Conservation (phyloP, 2,329 filamentous ascomycete species). For the Diaporthe capsici region DNA sequence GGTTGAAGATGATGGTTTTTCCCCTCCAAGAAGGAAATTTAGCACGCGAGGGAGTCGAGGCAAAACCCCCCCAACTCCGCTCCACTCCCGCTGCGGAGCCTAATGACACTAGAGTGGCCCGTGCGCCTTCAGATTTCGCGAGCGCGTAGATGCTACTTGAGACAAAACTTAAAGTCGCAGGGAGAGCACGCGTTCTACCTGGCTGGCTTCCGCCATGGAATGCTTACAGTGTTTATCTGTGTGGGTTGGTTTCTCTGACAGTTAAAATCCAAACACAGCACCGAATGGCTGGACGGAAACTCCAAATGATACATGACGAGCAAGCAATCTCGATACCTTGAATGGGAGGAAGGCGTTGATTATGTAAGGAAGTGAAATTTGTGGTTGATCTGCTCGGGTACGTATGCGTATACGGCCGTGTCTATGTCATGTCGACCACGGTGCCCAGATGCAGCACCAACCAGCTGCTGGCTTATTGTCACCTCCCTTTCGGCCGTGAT, state of each 20-base stretch:
- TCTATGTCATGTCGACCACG: background rate
- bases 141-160: constrained; percentile 12
- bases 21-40: constrained; percentile 33
- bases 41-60: constrained; percentile 33
- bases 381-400: background rate
- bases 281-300: background rate
- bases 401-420: background rate
- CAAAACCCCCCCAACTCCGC: constrained; percentile 9
- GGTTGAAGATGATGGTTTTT: constrained; percentile 30
- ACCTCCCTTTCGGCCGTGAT: background rate
- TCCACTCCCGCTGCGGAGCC: constrained; percentile 9
- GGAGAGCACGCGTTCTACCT: background rate
- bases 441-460: background rate
- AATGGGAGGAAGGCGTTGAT: background rate
- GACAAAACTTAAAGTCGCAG: background rate
- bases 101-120: background rate
- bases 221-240: background rate
- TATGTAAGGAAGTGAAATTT: constrained; percentile 1
- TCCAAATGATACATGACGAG: background rate
- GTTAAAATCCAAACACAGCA: background rate
- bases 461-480: background rate
- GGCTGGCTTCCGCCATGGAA: background rate
- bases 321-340: background rate
- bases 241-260: no score
- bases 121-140: background rate